A percentile compares a stretch with the other conserved stretches of the same genome.
Conservation (phyloP, 2,329 filamentous ascomycete genomes). For the Xylariaceae sp. region DNA sequence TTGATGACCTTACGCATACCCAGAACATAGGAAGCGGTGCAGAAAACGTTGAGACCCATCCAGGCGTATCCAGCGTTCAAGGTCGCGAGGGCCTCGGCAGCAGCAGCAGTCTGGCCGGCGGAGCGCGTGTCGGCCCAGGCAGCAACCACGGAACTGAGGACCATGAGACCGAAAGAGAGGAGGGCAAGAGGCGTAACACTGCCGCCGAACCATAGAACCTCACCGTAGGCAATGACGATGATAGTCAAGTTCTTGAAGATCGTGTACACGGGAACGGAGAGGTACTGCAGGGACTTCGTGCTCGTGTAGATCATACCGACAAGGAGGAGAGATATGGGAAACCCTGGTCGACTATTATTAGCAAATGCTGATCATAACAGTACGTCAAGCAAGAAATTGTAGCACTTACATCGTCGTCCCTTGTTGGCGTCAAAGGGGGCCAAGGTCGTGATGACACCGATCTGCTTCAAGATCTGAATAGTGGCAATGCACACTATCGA, state of each 20-base stretch:
- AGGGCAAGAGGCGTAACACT: slow-evolving; percentile 81
- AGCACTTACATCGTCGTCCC: slow-evolving; percentile 77
- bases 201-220: slow-evolving; percentile 97
- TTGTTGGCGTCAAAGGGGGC: slow-evolving; percentile 80
- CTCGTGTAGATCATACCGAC: slow-evolving; percentile 99
- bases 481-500: slow-evolving; percentile 82
- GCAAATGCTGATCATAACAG: slow-evolving; percentile 5
- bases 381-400: not conserved
- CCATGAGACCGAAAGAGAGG: slow-evolving; percentile 94
- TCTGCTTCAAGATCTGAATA: slow-evolving; percentile 75
- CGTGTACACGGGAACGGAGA: slow-evolving; percentile 97
- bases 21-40: slow-evolving; percentile 82
- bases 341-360: slow-evolving; percentile 57
- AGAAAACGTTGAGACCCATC: slow-evolving; percentile 97
- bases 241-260: slow-evolving; percentile 99
- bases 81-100: slow-evolving; percentile 74
- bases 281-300: slow-evolving; percentile 90
- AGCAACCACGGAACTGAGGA: slow-evolving; percentile 86
- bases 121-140: slow-evolving; percentile 91
- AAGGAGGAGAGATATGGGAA: slow-evolving; percentile 89
- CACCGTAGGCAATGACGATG: slow-evolving; percentile 96
- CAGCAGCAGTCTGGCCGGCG: slow-evolving; percentile 51
- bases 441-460: slow-evolving; percentile 75
- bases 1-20: slow-evolving; percentile 98
- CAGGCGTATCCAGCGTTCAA: slow-evolving; percentile 93